phyloP scores from a whole-genome alignment of 2,329 filamentous ascomycete genomes.

The Meredithiella fracta region DNA sequence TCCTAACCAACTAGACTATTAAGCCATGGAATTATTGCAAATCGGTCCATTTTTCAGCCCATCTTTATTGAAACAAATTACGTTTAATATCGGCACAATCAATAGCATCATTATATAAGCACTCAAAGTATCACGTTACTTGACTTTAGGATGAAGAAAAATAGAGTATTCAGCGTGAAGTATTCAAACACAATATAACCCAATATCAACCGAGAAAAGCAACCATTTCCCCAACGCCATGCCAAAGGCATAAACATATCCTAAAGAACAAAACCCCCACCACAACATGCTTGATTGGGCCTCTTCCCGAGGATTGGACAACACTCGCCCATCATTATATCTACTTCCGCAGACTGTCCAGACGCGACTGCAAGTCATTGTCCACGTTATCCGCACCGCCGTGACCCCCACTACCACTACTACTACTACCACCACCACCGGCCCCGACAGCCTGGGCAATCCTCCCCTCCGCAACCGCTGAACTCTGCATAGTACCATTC shows the following conservation, averaged over 20 bases:
- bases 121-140: no score
- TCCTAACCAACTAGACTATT: constrained; percentile 15
- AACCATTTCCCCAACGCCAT: not conserved
- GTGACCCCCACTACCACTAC: no score
- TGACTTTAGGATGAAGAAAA: no score
- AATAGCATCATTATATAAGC: no score
- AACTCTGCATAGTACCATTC: constrained; percentile 43
- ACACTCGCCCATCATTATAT: not conserved
- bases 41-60: not conserved
- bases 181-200: not conserved
- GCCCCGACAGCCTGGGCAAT: constrained; percentile 62
- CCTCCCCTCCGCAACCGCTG: constrained; percentile 55
- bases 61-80: no score
- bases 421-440: constrained; percentile 15
- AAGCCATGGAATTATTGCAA: not conserved
- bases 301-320: no score
- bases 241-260: not conserved
- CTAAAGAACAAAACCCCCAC: not conserved
- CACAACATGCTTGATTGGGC: not conserved
- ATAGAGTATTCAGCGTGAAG: no score
- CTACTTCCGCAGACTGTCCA: constrained; percentile 65
- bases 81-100: no score
- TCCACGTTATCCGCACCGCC: constrained; percentile 51
- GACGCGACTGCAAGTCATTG: constrained; percentile 81
- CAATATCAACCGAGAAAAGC: not conserved